Base-by-base conservation (phyloP, 2,329 filamentous ascomycete genomes). In the Xylariaceae sp. region DNA sequence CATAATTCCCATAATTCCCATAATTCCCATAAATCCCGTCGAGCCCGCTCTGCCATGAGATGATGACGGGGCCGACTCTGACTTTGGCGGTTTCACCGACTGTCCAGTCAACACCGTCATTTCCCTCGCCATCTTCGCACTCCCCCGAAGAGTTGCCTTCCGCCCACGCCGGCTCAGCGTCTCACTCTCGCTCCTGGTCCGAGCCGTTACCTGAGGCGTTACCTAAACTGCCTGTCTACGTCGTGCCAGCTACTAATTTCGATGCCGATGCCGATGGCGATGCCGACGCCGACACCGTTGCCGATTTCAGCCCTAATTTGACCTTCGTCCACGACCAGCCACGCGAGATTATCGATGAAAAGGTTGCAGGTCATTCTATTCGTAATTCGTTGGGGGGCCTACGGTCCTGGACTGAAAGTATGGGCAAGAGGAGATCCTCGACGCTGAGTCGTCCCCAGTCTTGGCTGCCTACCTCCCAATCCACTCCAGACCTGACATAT, bases 231-330 rank as follows among this genome's bases (percentile, higher is more conserved):
- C 69, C 76, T 11, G 66, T 70, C 55, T 80, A 81, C 66, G 77
- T 80, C 55, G 68, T 83, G 35, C 76, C 78, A 39, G 76, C 76
- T 0, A 78, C 83, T 66, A 76, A 80, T 58, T 72, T 77, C 62
- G 73, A 73, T 50, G 37, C 37, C 37, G 51, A 51, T 46, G 43
- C 40, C 49, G 29, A 55, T 59, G 70, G 0, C 19, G 19, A 19
- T 19, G 19, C 19, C 19, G 19, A 19, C 19, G 19, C 19, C 19
- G 19, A 19, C 19, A 19, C 19, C 19, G 19, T 19, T 19, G 19
- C 74, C 60, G 70, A 77, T 42, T 71, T 82, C 64, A 74, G 79
- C 61, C 73, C 74, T 3, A 74, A 72, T 19, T 66, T 80, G 31
- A 73, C 71, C 44, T 64, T 76, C 60, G 67, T 70, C 56, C 63